Conservation (phyloP, 495 filamentous ascomycete genomes). For the Hamigera avellanea region DNA sequence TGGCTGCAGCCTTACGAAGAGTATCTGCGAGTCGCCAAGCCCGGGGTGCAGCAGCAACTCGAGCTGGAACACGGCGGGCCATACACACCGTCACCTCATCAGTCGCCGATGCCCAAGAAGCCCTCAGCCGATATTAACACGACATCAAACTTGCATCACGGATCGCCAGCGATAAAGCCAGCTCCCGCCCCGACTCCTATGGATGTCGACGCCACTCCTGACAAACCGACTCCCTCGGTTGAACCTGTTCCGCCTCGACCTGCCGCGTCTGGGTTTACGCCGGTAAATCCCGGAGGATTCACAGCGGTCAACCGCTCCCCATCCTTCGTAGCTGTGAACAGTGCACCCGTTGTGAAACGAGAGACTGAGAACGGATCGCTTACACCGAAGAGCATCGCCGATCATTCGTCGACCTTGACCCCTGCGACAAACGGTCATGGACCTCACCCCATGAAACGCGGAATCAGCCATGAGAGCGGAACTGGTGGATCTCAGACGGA, state of each 20-base stretch:
- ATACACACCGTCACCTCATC: constrained; percentile 80
- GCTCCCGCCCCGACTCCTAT: constrained; percentile 54
- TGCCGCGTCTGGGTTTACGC: constrained; percentile 61
- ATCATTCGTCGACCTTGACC: constrained; percentile 24
- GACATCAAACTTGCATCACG: constrained; percentile 49
- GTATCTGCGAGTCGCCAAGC: constrained; percentile 83
- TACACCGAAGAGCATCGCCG: constrained; percentile 28
- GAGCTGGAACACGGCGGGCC: constrained; percentile 91
- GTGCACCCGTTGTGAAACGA: constrained; percentile 32
- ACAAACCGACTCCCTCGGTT: constrained; percentile 25
- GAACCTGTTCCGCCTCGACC: constrained; percentile 43
- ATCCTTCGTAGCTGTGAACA: constrained; percentile 44
- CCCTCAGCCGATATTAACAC: constrained; percentile 44
- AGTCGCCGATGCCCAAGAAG: constrained; percentile 69
- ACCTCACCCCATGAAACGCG: constrained; percentile 61
- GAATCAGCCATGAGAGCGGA: constrained; percentile 63
- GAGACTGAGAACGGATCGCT: constrained; percentile 37
- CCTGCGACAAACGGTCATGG: constrained; percentile 46
- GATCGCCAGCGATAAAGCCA: constrained; percentile 61
- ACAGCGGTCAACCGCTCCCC: constrained; percentile 58
- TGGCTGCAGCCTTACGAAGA: constrained; percentile 97
- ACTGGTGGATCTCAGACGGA: constrained; percentile 45
- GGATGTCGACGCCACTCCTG: constrained; percentile 35
- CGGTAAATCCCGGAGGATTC: constrained; percentile 70
- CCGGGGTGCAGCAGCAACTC: constrained; percentile 90